These are phyloP conservation scores for Septoria petroselini DNA, from an alignment of 2,329 filamentous ascomycete species.

Conservation along the genomic window DNA sequence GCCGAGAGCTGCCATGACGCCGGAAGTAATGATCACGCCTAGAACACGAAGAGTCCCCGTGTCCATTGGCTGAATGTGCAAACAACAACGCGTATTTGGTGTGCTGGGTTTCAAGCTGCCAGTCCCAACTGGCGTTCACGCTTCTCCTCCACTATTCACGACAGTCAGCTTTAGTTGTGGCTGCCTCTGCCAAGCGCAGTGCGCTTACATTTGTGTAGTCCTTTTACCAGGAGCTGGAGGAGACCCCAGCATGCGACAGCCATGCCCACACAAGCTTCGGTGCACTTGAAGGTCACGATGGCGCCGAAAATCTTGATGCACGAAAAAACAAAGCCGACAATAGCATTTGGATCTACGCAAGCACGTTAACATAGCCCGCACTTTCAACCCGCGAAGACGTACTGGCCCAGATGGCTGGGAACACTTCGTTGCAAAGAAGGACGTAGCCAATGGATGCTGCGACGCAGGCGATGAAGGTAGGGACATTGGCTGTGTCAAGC, in stretches of 20 bases:
- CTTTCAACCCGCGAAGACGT: neutral
- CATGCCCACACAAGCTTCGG: slow-evolving; percentile 2
- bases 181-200: no score
- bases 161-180: no score
- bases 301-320: neutral
- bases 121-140: neutral
- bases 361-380: neutral
- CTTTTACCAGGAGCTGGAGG: neutral
- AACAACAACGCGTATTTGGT: neutral
- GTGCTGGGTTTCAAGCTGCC: neutral
- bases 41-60: neutral
- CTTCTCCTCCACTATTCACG: neutral
- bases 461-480: slow-evolving; percentile 1
- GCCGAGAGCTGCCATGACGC: neutral
- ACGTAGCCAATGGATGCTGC: slow-evolving; percentile 1
- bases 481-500: slow-evolving; percentile 4
- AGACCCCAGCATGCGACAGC: neutral
- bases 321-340: slow-evolving; percentile 1
- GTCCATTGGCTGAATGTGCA: no score
- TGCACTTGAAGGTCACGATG: neutral
- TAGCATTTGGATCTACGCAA: neutral
- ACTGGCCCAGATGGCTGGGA: slow-evolving; percentile 4
- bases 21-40: neutral
- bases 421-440: neutral
- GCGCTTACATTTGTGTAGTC: slow-evolving; percentile 4